phyloP scores from a whole-genome alignment of 225 moss, liverwort and hornwort species.

The Rhytidiadelphus loreus region DNA sequence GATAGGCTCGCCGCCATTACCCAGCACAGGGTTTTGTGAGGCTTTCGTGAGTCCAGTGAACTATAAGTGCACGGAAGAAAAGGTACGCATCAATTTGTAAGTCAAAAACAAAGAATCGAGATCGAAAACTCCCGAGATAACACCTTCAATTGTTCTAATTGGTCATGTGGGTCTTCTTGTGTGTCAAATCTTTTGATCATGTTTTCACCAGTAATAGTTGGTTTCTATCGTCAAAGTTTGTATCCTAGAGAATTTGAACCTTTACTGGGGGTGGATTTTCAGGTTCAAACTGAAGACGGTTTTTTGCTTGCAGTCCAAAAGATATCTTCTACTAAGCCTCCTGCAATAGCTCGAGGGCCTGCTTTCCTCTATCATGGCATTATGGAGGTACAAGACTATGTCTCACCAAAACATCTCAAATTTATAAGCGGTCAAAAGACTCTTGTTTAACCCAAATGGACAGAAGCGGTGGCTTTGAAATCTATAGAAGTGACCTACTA shows the following conservation, averaged over 20 bases:
- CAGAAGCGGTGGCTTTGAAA: neutral
- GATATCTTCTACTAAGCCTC: neutral
- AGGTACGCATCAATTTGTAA: constrained; percentile 17
- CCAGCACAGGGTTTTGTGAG: constrained; percentile 31
- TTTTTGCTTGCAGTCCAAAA: constrained; percentile 70
- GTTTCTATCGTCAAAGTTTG: neutral
- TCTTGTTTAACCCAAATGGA: neutral
- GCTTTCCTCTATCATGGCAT: constrained; percentile 80
- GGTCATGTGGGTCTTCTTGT: too few relatives aligned
- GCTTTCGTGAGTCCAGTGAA: constrained; percentile 28
- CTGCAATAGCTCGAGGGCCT: constrained; percentile 25
- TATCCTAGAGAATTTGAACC: too few relatives aligned
- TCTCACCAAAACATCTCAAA: neutral
- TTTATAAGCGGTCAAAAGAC: neutral
- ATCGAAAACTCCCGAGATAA: neutral
- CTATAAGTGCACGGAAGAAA: constrained; percentile 48
- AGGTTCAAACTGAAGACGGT: constrained; percentile 78
- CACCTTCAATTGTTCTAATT: neutral
- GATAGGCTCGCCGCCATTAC: neutral
- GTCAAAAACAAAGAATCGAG: neutral
- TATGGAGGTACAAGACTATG: constrained; percentile 26
- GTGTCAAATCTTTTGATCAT: neutral
- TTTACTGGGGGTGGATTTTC: neutral
- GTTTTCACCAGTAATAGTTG: neutral
- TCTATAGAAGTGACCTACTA: neutral